These are phyloP conservation scores for Sugiyamaella novakii DNA, from an alignment of 1,139 yeast genomes.

Conservation along the genomic window DNA sequence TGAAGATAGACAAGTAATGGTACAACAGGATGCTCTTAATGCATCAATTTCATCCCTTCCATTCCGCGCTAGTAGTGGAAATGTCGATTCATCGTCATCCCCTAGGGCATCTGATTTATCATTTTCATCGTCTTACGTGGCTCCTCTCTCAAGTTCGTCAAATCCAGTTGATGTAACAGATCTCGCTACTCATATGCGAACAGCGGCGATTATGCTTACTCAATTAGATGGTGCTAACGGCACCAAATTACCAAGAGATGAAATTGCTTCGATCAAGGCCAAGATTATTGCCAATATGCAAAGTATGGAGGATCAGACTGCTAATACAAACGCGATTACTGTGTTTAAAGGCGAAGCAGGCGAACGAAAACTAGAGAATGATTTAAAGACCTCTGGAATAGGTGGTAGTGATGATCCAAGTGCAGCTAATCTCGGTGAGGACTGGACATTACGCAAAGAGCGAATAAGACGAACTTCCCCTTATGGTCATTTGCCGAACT, in stretches of 20 bases:
- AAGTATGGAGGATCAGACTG: constrained; percentile 65
- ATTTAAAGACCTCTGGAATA: constrained; percentile 75
- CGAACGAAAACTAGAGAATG: constrained; percentile 86
- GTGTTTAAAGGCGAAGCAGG: constrained; percentile 77
- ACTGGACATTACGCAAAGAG: constrained; percentile 80
- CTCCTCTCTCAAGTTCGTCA: constrained; percentile 15
- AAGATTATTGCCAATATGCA: constrained; percentile 89
- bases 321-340: constrained; percentile 49
- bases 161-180: constrained; percentile 44
- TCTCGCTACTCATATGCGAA: constrained; percentile 88
- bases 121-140: constrained; percentile 40
- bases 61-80: constrained; percentile 9
- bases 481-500: constrained; percentile 82
- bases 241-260: constrained; percentile 69
- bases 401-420: constrained; percentile 45
- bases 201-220: constrained; percentile 91
- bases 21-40: constrained; percentile 30
- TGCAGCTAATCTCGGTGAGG: constrained; percentile 76
- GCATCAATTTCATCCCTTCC: constrained; percentile 31
- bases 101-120: constrained; percentile 43
- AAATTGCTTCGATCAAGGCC: constrained; percentile 69
- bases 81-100: constrained; percentile 28
- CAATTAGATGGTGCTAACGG: constrained; percentile 73
- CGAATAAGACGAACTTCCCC: constrained; percentile 76
- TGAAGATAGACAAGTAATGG: constrained; percentile 25